Percentiles rank a stretch among this genome's conserved stretches.
Evolutionary conservation across 2,329 filamentous ascomycete species (phyloP).

Genomic region (Tolypocladium amazonense): DNA sequence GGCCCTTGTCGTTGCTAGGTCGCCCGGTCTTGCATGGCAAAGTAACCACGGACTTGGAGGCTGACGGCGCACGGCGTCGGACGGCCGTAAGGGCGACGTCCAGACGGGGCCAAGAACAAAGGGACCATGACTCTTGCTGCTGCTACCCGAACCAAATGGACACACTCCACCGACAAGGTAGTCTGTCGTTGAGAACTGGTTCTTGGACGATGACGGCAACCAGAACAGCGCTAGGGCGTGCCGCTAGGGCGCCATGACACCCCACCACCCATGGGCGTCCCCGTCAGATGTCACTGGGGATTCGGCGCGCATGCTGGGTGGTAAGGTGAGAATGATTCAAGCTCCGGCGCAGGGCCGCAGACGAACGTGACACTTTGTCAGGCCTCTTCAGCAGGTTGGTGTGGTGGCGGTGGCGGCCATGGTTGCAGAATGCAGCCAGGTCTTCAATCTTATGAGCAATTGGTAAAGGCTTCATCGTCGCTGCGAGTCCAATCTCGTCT

Average conservation of each 20-base stretch:
- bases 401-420: not conserved
- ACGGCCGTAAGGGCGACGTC: not conserved
- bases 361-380: not conserved
- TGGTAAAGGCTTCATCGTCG: too few species aligned
- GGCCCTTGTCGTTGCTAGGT: not conserved
- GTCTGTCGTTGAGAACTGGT: not conserved
- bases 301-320: not conserved
- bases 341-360: not conserved
- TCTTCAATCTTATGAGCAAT: not conserved
- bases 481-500: not conserved
- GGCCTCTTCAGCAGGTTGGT: not conserved
- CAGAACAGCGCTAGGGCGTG: slow-evolving; percentile 1
- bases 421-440: not conserved
- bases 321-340: not conserved
- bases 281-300: not conserved
- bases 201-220: not conserved
- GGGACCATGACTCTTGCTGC: slow-evolving; percentile 1
- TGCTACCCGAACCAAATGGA: not conserved
- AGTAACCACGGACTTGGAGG: not conserved
- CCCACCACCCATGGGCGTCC: slow-evolving; percentile 1
- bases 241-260: slow-evolving; percentile 3
- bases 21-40: not conserved
- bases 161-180: slow-evolving; percentile 1
- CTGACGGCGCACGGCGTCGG: slow-evolving; percentile 1
- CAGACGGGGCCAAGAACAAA: slow-evolving; percentile 3